These are phyloP conservation scores for Myxozyma nipponensis DNA, from an alignment of 805 yeast genomes.

Conservation along the genomic window DNA sequence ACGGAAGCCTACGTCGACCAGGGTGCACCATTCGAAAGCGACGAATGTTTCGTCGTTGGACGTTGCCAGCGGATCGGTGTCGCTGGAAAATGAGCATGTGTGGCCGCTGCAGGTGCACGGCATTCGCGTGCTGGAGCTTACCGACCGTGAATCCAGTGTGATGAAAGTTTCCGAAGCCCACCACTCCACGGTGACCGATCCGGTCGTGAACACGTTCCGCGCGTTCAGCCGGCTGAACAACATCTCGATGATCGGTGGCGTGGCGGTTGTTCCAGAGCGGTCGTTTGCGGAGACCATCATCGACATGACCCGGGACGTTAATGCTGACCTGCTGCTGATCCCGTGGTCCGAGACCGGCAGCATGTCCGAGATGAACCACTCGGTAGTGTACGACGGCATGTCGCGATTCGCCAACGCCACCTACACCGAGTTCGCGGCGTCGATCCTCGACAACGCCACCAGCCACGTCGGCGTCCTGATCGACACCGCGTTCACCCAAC, in stretches of 20 bases:
- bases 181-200: neutral
- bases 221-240: slow-evolving; percentile 1
- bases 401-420: slow-evolving; percentile 20
- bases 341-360: neutral
- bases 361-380: neutral
- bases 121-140: slow-evolving; percentile 6
- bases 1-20: neutral
- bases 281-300: slow-evolving; percentile 2
- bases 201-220: slow-evolving; percentile 5
- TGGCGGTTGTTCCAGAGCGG: slow-evolving; percentile 6
- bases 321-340: neutral
- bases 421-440: neutral
- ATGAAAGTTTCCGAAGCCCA: slow-evolving; percentile 6
- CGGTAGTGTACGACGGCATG: neutral
- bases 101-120: slow-evolving; percentile 4
- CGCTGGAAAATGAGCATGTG: neutral
- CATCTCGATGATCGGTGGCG: slow-evolving; percentile 1
- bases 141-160: slow-evolving; percentile 9
- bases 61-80: neutral
- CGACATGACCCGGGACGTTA: neutral
- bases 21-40: neutral
- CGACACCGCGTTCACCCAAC: slow-evolving; percentile 4
- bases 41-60: neutral
- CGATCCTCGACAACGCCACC: slow-evolving; percentile 12
- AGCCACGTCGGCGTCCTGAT: slow-evolving; percentile 2